Evolutionary conservation across 352 stramenopile genomes (phyloP).

Genomic region (Pythium insidiosum): DNA sequence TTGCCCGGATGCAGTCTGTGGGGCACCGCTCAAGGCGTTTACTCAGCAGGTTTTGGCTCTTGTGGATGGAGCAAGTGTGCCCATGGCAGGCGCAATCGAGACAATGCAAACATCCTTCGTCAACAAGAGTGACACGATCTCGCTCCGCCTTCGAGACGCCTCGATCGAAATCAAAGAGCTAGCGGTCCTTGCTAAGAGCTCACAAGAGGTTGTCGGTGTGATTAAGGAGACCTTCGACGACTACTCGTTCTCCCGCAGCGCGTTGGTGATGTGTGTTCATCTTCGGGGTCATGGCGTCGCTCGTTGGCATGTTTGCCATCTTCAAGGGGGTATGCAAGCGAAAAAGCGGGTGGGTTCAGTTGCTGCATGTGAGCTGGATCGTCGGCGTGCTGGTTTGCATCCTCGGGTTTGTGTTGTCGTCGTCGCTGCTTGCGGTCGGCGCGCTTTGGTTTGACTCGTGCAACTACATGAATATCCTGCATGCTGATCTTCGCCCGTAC

Average conservation of each 20-base stretch:
- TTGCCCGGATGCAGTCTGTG: conserved; percentile 47
- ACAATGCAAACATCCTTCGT: conserved; percentile 38
- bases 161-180: conserved; percentile 39
- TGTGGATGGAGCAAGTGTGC: conserved; percentile 9
- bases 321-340: conserved; percentile 71
- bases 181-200: conserved; percentile 43
- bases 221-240: conserved; percentile 61
- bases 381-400: conserved; percentile 71
- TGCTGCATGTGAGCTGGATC: conserved; percentile 71
- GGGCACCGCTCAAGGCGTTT: conserved; percentile 34
- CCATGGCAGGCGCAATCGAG: conserved; percentile 22
- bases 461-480: conserved; percentile 77
- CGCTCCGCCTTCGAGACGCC: conserved; percentile 31
- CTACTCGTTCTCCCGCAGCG: conserved; percentile 70
- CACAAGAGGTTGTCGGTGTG: conserved; percentile 41
- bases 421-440: conserved; percentile 61
- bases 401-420: conserved; percentile 65
- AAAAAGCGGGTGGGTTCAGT: conserved; percentile 60
- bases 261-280: conserved; percentile 76
- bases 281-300: conserved; percentile 55
- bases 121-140: conserved; percentile 24
- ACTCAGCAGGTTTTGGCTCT: conserved; percentile 18
- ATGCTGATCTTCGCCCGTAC: conserved; percentile 64
- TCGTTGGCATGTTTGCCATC: conserved; percentile 58
- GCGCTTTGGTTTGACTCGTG: conserved; percentile 77